Percentiles rank a stretch among this genome's conserved stretches.
Conservation (phyloP, 371 early-diverging fungal genomes). For the Phascolomyces articulosus region DNA sequence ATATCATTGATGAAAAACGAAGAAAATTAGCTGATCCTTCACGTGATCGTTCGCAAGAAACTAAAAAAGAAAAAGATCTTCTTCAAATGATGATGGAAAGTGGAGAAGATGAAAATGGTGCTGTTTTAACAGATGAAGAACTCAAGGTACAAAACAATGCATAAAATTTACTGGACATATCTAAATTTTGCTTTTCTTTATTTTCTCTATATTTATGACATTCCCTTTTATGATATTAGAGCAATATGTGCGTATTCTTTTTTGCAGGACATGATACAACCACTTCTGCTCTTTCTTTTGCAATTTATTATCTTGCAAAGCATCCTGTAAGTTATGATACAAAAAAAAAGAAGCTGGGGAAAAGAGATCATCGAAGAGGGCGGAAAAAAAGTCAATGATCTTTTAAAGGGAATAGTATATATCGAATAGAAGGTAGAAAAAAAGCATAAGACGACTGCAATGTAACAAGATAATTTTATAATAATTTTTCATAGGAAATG, state of each 20-base stretch:
- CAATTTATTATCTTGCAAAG: constrained; percentile 33
- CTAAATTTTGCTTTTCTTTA: no score
- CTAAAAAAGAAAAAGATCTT: constrained; percentile 35
- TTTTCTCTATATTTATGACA: no score
- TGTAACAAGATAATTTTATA: no score
- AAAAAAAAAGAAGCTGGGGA: background rate
- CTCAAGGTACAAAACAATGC: constrained; percentile 1
- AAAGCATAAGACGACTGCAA: no score
- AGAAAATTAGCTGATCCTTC: background rate
- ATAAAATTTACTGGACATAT: no score
- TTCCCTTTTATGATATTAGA: constrained; percentile 18
- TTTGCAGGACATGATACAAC: constrained; percentile 41
- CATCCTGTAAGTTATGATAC: constrained; percentile 17
- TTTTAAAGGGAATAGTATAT: no score
- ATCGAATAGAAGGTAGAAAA: no score
- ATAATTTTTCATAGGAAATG: constrained; percentile 20
- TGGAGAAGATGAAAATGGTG: constrained; percentile 24
- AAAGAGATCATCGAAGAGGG: background rate
- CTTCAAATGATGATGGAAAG: constrained; percentile 48
- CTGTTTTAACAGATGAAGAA: constrained; percentile 17
- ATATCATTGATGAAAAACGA: constrained; percentile 39
- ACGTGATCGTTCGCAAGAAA: constrained; percentile 20
- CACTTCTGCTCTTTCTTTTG: constrained; percentile 26
- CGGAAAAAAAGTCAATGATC: background rate
- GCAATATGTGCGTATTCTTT: constrained; percentile 22